Percentiles rank a stretch among this genome's conserved stretches.
Evolutionary conservation across 345 rosid genomes (phyloP).

Genomic region (Boechera divaricarpa): DNA sequence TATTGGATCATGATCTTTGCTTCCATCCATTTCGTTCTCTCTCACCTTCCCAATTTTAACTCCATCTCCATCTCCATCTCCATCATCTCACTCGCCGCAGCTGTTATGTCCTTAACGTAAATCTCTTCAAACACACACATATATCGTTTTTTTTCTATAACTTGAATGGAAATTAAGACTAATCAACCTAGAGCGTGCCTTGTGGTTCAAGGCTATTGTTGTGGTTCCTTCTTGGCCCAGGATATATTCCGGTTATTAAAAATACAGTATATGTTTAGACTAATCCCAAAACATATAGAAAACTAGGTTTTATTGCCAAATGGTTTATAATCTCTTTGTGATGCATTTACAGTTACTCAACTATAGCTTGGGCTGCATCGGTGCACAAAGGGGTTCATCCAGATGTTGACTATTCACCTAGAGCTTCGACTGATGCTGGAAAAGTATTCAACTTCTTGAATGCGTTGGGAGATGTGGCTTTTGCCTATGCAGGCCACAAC

Average conservation of each 20-base stretch:
- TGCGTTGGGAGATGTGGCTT: slow-evolving; percentile 80
- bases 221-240: too few species aligned
- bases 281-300: background rate
- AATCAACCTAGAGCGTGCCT: background rate
- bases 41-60: slow-evolving; percentile 72
- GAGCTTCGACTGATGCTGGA: slow-evolving; percentile 49
- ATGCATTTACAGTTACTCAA: slow-evolving; percentile 64
- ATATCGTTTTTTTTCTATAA: background rate
- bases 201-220: background rate
- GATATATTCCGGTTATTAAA: too few species aligned
- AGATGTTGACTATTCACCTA: slow-evolving; percentile 60
- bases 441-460: slow-evolving; percentile 62
- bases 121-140: background rate
- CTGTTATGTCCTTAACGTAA: slow-evolving; percentile 73
- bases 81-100: slow-evolving; percentile 62
- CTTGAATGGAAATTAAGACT: too few species aligned
- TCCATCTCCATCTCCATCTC: slow-evolving; percentile 47
- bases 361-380: slow-evolving; percentile 73
- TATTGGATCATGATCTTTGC: slow-evolving; percentile 71
- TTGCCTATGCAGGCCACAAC: slow-evolving; percentile 89
- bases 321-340: slow-evolving; percentile 6
- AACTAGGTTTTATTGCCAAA: background rate
- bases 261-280: too few species aligned
- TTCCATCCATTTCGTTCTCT: slow-evolving; percentile 58
- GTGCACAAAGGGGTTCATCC: slow-evolving; percentile 54